These are phyloP conservation scores for Euphorbia tirucalli DNA, from an alignment of 345 rosid species.

Conservation along the genomic window DNA sequence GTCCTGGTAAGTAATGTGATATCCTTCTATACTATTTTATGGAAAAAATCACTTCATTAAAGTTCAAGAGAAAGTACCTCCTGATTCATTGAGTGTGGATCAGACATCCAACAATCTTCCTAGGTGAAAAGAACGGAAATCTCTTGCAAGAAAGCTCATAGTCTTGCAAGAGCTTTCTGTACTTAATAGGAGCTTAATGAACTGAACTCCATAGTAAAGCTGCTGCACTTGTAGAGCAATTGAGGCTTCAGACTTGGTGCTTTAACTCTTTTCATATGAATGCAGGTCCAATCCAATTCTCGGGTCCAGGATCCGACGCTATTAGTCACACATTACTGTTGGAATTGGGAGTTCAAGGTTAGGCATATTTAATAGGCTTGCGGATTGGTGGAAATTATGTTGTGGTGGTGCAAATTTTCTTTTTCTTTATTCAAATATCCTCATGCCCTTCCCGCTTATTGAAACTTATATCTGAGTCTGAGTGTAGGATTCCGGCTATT, in stretches of 20 bases:
- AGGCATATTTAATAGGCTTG: slow-evolving; percentile 8
- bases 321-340: slow-evolving; percentile 64
- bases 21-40: too few relatives aligned
- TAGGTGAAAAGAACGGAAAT: too few relatives aligned
- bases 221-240: not conserved
- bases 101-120: too few relatives aligned
- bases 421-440: not conserved
- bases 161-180: not conserved
- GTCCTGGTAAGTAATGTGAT: slow-evolving; percentile 71
- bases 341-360: slow-evolving; percentile 70
- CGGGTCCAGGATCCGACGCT: slow-evolving; percentile 63
- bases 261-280: not conserved
- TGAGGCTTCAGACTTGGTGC: not conserved
- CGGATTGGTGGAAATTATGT: not conserved
- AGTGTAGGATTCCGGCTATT: not conserved
- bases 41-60: too few relatives aligned
- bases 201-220: not conserved
- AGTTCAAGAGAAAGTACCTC: too few relatives aligned
- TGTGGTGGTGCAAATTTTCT: not conserved
- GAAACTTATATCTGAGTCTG: not conserved
- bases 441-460: not conserved
- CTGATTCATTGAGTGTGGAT: too few relatives aligned
- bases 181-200: not conserved
- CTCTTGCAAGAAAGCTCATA: not conserved
- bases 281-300: slow-evolving; percentile 89